These are phyloP conservation scores for Hibiscus trionum DNA, from an alignment of 345 rosid species.

Conservation along the genomic window DNA sequence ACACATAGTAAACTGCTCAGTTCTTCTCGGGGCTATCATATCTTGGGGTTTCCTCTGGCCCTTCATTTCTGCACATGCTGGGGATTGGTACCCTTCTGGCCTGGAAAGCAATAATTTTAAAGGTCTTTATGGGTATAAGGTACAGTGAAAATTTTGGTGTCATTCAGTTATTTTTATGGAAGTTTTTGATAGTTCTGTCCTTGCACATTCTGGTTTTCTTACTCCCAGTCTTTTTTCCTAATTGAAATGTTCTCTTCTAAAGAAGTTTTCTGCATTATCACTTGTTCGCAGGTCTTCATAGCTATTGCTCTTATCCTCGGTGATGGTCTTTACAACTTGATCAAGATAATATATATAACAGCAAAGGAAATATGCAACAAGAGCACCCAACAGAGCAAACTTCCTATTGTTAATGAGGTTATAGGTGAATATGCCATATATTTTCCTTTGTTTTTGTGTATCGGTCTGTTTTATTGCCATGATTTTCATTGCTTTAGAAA, in stretches of 20 bases:
- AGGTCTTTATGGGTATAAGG: constrained; percentile 94
- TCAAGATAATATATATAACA: constrained; percentile 67
- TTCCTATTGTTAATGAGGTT: constrained; percentile 47
- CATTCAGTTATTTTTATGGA: background rate
- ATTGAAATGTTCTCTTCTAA: constrained; percentile 2
- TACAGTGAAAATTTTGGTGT: constrained; percentile 12
- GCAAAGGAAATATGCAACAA: constrained; percentile 48
- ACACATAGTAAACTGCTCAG: constrained; percentile 84
- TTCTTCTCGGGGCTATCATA: constrained; percentile 76
- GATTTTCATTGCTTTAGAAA: background rate
- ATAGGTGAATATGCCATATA: constrained; percentile 36
- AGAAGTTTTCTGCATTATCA: background rate
- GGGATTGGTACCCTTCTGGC: constrained; percentile 85
- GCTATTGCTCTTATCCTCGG: constrained; percentile 85
- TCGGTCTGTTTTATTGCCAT: background rate
- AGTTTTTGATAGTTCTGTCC: background rate
- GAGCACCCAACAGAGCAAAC: constrained; percentile 38
- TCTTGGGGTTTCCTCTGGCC: constrained; percentile 97
- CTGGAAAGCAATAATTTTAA: constrained; percentile 79
- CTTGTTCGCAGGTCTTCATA: constrained; percentile 63
- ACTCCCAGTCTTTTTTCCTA: background rate
- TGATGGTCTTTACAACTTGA: constrained; percentile 79
- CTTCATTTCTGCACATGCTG: constrained; percentile 58
- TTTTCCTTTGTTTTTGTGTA: background rate
- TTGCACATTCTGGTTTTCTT: background rate